Evolutionary conservation across 257 asterid genomes (phyloP).

Genomic region (Solanum gandarillasii): DNA sequence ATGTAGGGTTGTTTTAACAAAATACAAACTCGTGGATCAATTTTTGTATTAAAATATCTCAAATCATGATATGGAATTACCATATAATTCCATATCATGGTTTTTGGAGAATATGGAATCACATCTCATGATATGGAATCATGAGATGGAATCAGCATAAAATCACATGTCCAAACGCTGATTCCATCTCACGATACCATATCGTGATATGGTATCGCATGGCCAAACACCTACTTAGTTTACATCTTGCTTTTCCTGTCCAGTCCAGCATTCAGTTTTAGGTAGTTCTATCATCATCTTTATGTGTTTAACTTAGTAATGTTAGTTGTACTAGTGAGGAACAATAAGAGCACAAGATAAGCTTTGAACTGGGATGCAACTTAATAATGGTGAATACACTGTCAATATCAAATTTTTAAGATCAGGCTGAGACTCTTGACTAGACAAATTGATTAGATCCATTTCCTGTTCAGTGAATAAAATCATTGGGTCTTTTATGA

Average conservation of each 20-base stretch:
- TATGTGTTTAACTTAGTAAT: not conserved
- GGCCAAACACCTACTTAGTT: not conserved
- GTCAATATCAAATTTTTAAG: not conserved
- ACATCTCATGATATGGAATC: too few species aligned
- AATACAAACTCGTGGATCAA: too few species aligned
- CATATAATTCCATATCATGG: too few species aligned
- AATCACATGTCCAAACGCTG: too few species aligned
- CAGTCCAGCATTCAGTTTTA: not conserved
- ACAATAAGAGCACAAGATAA: not conserved
- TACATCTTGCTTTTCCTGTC: not conserved
- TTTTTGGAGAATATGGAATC: too few species aligned
- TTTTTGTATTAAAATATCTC: too few species aligned
- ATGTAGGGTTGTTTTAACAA: too few species aligned
- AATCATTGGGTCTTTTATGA: not conserved
- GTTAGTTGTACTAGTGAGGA: not conserved
- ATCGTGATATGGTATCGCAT: too few species aligned
- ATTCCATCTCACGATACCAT: too few species aligned
- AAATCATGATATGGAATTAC: too few species aligned
- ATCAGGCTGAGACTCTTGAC: not conserved
- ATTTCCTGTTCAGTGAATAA: not conserved
- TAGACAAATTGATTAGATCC: not conserved
- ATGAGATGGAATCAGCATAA: too few species aligned
- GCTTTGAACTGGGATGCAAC: not conserved
- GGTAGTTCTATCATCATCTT: not conserved
- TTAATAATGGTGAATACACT: not conserved